Conservation (phyloP, 208 protist species). For the Leishmania lainsoni region DNA sequence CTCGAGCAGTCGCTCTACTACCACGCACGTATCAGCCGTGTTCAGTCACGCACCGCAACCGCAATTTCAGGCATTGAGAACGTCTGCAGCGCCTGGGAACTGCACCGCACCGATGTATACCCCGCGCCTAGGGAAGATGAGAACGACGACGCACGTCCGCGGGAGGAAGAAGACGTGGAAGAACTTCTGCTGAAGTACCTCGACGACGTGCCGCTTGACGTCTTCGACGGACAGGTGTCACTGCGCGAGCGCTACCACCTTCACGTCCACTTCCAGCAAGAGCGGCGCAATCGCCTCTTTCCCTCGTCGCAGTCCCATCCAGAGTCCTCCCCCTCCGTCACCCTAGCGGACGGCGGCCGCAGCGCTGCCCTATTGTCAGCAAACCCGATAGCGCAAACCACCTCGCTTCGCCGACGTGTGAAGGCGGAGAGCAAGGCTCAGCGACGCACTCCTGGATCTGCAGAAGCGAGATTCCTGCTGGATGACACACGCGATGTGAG, state of each 20-base stretch:
- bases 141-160: neutral
- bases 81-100: slow-evolving; percentile 60
- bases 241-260: slow-evolving; percentile 71
- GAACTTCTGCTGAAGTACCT: slow-evolving; percentile 69
- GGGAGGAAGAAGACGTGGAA: slow-evolving; percentile 40
- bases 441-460: neutral
- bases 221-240: slow-evolving; percentile 57
- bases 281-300: slow-evolving; percentile 18
- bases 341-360: neutral
- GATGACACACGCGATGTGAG: neutral
- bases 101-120: slow-evolving; percentile 57
- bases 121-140: slow-evolving; percentile 8
- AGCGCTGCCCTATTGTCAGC: neutral
- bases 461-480: neutral
- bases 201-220: slow-evolving; percentile 53
- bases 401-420: neutral
- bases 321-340: neutral
- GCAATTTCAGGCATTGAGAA: slow-evolving; percentile 44
- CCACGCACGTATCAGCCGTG: slow-evolving; percentile 31
- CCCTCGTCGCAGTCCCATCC: slow-evolving; percentile 1
- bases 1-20: slow-evolving; percentile 57
- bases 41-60: slow-evolving; percentile 37
- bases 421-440: neutral
- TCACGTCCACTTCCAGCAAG: slow-evolving; percentile 35
- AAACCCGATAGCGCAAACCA: neutral